phyloP scores from a whole-genome alignment of 805 yeast genomes.

The Huiozyma sinensis region DNA sequence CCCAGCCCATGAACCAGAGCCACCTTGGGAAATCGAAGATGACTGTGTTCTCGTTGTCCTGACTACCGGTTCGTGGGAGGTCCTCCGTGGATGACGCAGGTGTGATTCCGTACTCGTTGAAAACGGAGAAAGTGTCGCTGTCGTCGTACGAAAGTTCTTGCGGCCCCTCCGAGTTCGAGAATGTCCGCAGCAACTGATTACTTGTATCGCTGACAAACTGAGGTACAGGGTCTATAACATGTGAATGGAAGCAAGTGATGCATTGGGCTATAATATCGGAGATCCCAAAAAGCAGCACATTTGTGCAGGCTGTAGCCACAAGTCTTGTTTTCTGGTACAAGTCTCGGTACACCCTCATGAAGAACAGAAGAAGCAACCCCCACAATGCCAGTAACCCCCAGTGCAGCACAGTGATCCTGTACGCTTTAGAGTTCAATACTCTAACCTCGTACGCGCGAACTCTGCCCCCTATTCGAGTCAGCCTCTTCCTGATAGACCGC shows the following conservation, averaged over 20 bases:
- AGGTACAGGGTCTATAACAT: conserved; percentile 15
- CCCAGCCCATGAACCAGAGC: conserved; percentile 79
- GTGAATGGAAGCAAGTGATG: conserved; percentile 31
- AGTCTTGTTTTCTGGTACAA: conserved; percentile 56
- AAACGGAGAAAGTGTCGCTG: conserved; percentile 17
- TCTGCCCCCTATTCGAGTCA: background rate
- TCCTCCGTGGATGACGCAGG: conserved; percentile 5
- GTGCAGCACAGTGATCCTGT: conserved; percentile 47
- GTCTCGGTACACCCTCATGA: conserved; percentile 48
- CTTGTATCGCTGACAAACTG: conserved; percentile 10
- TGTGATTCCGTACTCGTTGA: conserved; percentile 21
- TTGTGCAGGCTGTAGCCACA: conserved; percentile 71
- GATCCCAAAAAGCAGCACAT: conserved; percentile 73
- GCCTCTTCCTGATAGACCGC: too few relatives aligned
- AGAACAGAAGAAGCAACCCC: conserved; percentile 38
- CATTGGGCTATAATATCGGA: conserved; percentile 87
- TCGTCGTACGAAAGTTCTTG: conserved; percentile 9
- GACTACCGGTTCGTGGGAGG: background rate
- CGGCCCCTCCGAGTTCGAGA: conserved; percentile 1
- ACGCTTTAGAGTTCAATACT: conserved; percentile 12
- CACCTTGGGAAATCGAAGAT: conserved; percentile 58
- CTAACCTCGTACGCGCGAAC: background rate
- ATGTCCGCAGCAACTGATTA: conserved; percentile 5
- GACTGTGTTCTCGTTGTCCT: conserved; percentile 2
- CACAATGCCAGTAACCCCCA: conserved; percentile 41